These are phyloP conservation scores for Xanthoconium separans DNA, from an alignment of 1,284 basidiomycete genomes.

Conservation along the genomic window DNA sequence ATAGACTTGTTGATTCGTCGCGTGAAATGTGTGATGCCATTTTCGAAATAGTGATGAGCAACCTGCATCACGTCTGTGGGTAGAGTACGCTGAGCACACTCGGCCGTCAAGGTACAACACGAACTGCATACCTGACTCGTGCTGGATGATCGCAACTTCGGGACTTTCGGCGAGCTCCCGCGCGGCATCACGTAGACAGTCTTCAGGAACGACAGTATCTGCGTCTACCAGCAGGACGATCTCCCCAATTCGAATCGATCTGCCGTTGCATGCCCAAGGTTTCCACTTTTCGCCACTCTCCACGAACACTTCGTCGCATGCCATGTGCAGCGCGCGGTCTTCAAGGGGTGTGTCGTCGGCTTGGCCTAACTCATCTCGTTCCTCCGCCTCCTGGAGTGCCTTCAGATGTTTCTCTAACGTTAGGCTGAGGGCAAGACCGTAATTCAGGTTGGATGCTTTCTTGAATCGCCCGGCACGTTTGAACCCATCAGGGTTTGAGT, in stretches of 20 bases:
- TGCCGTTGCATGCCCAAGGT: constrained; percentile 68
- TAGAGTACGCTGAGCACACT: neutral
- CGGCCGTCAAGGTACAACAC: neutral
- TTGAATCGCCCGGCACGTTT: constrained; percentile 85
- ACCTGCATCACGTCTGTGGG: constrained; percentile 78
- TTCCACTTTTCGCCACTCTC: constrained; percentile 55
- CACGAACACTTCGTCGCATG: constrained; percentile 64
- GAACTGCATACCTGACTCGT: constrained; percentile 58
- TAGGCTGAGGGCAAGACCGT: constrained; percentile 67
- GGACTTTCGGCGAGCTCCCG: constrained; percentile 64
- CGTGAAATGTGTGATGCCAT: constrained; percentile 84
- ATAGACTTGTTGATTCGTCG: constrained; percentile 76
- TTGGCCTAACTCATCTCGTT: constrained; percentile 34
- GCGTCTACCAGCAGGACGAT: constrained; percentile 75
- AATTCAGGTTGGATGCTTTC: constrained; percentile 90
- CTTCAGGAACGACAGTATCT: constrained; percentile 82
- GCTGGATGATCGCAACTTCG: constrained; percentile 82
- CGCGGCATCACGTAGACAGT: constrained; percentile 83
- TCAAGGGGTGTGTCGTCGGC: constrained; percentile 50
- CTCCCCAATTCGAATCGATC: constrained; percentile 59
- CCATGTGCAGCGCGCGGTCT: constrained; percentile 62
- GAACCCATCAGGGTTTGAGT: constrained; percentile 46
- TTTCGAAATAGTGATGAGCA: constrained; percentile 83
- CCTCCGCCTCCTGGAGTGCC: constrained; percentile 46
- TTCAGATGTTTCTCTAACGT: constrained; percentile 61